Conservation (phyloP, 1,139 yeast genomes). For the Nakaseomyces glabratus region DNA sequence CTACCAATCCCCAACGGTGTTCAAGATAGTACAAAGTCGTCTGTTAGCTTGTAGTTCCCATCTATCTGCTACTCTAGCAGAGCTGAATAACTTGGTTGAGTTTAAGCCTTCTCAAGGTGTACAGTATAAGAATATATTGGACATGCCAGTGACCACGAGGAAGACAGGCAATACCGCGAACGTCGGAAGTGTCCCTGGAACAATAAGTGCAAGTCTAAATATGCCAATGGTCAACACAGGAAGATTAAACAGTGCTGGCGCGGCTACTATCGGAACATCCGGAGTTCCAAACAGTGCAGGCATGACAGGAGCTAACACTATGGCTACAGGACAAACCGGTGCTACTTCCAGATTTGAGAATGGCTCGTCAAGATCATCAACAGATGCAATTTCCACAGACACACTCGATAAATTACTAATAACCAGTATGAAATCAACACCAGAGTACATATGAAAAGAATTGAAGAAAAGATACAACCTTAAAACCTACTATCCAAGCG, state of each 20-base stretch:
- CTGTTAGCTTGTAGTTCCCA: conserved; percentile 33
- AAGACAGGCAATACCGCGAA: not conserved
- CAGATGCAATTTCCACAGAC: conserved; percentile 19
- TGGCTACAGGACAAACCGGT: conserved; percentile 7
- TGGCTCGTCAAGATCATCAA: conserved; percentile 4
- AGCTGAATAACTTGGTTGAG: conserved; percentile 22
- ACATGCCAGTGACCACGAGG: conserved; percentile 7
- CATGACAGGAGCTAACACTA: conserved; percentile 6
- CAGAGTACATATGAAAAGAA: conserved; percentile 22
- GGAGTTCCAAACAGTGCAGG: conserved; percentile 7
- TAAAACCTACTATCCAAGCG: no score
- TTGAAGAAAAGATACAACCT: no score
- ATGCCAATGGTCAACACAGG: conserved; percentile 13
- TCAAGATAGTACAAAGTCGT: conserved; percentile 48
- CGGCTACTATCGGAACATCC: conserved; percentile 11
- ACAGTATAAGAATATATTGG: conserved; percentile 16
- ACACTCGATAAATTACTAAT: conserved; percentile 27
- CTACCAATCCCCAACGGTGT: conserved; percentile 74
- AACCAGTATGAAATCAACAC: conserved; percentile 28
- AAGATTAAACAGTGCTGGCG: conserved; percentile 6
- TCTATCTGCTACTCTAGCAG: conserved; percentile 21
- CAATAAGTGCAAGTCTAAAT: conserved; percentile 12
- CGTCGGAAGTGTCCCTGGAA: conserved; percentile 11
- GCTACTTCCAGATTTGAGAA: conserved; percentile 11
- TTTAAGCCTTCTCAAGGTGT: conserved; percentile 32